These are phyloP conservation scores for Selaginella moellendorffii DNA, from an alignment of 75 land plant species.

Conservation along the genomic window DNA sequence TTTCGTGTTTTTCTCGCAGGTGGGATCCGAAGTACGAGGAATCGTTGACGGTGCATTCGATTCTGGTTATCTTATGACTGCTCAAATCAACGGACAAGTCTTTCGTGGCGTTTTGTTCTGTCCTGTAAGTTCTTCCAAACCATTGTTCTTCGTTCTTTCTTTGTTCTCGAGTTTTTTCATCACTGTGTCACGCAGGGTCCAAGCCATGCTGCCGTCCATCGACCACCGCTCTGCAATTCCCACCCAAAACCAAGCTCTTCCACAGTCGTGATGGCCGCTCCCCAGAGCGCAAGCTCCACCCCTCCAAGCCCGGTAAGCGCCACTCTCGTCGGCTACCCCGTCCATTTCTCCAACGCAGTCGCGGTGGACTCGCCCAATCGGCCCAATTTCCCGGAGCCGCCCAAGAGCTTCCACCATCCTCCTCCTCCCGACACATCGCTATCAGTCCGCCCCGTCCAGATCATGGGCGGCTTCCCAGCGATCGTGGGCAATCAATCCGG, in stretches of 20 bases:
- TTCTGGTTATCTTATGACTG: constrained; percentile 61
- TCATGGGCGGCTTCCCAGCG: background rate
- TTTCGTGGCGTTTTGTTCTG: constrained; percentile 53
- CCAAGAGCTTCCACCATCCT: too few relatives aligned
- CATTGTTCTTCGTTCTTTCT: background rate
- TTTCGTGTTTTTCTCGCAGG: too few relatives aligned
- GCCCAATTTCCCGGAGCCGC: too few relatives aligned
- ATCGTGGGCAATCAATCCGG: background rate
- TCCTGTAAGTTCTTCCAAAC: constrained; percentile 33
- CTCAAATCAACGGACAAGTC: constrained; percentile 43
- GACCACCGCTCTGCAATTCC: background rate
- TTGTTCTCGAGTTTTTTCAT: background rate
- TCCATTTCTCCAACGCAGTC: background rate
- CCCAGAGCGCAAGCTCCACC: background rate
- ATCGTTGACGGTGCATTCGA: constrained; percentile 58
- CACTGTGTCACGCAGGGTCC: too few relatives aligned
- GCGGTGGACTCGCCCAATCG: background rate
- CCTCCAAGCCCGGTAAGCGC: background rate
- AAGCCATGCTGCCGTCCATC: background rate
- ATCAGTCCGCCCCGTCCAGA: background rate
- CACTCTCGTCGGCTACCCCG: background rate
- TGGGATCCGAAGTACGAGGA: constrained; percentile 53
- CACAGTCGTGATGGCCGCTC: background rate
- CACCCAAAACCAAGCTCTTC: too few relatives aligned
- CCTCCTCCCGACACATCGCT: too few relatives aligned